A percentile compares a stretch with the other conserved stretches of the same genome.
phyloP scores from a whole-genome alignment of 2,329 filamentous ascomycete genomes.

The Fusarium sp. region DNA sequence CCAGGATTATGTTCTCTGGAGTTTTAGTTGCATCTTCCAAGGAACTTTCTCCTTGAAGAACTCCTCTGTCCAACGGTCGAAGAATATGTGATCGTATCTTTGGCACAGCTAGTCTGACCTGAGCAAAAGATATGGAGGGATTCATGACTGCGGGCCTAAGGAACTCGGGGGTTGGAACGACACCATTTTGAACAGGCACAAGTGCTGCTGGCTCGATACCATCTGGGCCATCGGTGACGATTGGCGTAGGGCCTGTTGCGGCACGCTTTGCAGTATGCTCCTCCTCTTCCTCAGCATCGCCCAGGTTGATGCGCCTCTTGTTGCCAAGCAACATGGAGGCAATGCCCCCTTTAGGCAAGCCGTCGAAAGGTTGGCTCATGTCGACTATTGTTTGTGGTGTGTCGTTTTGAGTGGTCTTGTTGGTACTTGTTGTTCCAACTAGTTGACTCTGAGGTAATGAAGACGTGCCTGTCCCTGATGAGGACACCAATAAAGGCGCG shows the following conservation, averaged over 20 bases:
- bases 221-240: slow-evolving; percentile 80
- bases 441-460: slow-evolving; percentile 90
- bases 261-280: slow-evolving; percentile 63
- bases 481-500: slow-evolving; percentile 89
- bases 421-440: slow-evolving; percentile 77
- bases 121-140: slow-evolving; percentile 82
- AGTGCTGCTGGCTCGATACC: slow-evolving; percentile 81
- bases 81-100: slow-evolving; percentile 86
- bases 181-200: slow-evolving; percentile 67
- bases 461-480: slow-evolving; percentile 86
- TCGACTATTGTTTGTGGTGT: slow-evolving; percentile 86
- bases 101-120: slow-evolving; percentile 87
- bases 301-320: slow-evolving; percentile 82
- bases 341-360: slow-evolving; percentile 88
- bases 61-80: slow-evolving; percentile 78
- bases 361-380: slow-evolving; percentile 92
- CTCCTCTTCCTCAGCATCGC: slow-evolving; percentile 82
- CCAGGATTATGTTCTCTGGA: slow-evolving; percentile 80
- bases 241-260: slow-evolving; percentile 75
- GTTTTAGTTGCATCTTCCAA: slow-evolving; percentile 71
- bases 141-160: slow-evolving; percentile 89
- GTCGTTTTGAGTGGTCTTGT: slow-evolving; percentile 72
- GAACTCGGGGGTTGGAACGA: slow-evolving; percentile 80
- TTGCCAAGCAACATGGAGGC: slow-evolving; percentile 89
- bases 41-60: slow-evolving; percentile 63